Evolutionary conservation across 176 grass and related monocot genomes (phyloP).

Genomic region (Oryza officinalis): DNA sequence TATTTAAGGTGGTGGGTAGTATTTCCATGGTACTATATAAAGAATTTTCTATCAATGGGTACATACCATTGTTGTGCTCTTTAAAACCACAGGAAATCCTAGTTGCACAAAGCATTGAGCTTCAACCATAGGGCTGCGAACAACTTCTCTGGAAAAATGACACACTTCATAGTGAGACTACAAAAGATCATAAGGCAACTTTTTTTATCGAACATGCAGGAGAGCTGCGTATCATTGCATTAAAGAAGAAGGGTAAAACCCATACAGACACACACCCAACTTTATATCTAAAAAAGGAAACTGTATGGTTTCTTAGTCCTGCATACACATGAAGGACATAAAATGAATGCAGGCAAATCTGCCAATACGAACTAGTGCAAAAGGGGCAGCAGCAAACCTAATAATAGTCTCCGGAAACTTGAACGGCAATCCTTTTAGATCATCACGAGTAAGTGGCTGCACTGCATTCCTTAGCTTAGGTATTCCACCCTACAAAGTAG

Average conservation of each 20-base stretch:
- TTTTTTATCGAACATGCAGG: not conserved
- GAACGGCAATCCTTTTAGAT: constrained; percentile 94
- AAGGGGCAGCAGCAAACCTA: constrained; percentile 60
- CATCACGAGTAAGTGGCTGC: constrained; percentile 85
- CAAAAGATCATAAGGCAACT: constrained; percentile 6
- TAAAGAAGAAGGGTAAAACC: too few species aligned
- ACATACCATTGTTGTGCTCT: constrained; percentile 82
- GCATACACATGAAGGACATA: constrained; percentile 26
- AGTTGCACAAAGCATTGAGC: constrained; percentile 98
- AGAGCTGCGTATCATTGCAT: too few species aligned
- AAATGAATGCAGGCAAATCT: constrained; percentile 25
- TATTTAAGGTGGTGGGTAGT: constrained; percentile 33
- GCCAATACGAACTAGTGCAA: constrained; percentile 18
- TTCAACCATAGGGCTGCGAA: constrained; percentile 97
- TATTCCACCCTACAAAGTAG: constrained; percentile 80
- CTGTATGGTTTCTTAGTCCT: constrained; percentile 26
- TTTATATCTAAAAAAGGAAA: constrained; percentile 18
- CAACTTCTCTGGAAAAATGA: constrained; percentile 77
- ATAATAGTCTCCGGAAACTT: constrained; percentile 90
- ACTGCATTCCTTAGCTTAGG: constrained; percentile 63
- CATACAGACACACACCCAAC: not conserved
- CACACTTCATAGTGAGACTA: constrained; percentile 22
- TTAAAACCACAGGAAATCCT: constrained; percentile 84
- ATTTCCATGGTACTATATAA: not conserved
- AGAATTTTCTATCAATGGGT: not conserved